Base-by-base conservation (phyloP, 1,139 yeast species). In the Lodderomyces elongisporus region DNA sequence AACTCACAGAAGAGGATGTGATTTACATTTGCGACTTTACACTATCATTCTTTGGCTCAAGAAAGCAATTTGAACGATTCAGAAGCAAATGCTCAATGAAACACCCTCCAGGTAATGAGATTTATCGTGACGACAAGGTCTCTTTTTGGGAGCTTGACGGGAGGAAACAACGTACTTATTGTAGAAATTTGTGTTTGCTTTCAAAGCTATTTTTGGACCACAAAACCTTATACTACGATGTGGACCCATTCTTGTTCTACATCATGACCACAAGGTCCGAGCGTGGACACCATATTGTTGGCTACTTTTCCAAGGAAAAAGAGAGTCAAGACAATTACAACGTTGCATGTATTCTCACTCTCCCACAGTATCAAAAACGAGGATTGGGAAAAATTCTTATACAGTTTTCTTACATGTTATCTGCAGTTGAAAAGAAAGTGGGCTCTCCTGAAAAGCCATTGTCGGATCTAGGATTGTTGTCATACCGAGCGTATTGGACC, bases 381-480 rank as follows among this genome's bases (percentile, higher is more conserved):
- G 99, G 99, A 1, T 93, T 77, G 54, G 98, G 98, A 40, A 80
- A 89, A 46, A 65, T 93, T 27, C 68, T 91, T 43, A 91, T 93
- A 47, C 96, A 91, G 49, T 91, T 93, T 55, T 85, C 96, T 4
- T 91, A 91, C 52, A 89, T 85, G 65, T 66, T 91, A 30, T 84
- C 96, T 2, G 77, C 80, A 49, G 82, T 79, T 38, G 98, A 93
- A 52, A 81, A 81, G 38, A 91, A 89, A 54, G 77, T 80, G 2
- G 99, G 99, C 0, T 87, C 96, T 0, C 99, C 98, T 0, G 99
- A 91, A 59, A 93, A 93, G 50, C 99, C 99, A 2, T 66, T 91
- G 21, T 87, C 96, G 0, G 97, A 91, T 69, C 70, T 91, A 51
- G 99, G 99, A 22, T 66, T 91, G 23, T 69, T 91, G 31, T 85